These are phyloP conservation scores for Fusarium chuoi DNA, from an alignment of 2,329 filamentous ascomycete genomes.

Conservation along the genomic window DNA sequence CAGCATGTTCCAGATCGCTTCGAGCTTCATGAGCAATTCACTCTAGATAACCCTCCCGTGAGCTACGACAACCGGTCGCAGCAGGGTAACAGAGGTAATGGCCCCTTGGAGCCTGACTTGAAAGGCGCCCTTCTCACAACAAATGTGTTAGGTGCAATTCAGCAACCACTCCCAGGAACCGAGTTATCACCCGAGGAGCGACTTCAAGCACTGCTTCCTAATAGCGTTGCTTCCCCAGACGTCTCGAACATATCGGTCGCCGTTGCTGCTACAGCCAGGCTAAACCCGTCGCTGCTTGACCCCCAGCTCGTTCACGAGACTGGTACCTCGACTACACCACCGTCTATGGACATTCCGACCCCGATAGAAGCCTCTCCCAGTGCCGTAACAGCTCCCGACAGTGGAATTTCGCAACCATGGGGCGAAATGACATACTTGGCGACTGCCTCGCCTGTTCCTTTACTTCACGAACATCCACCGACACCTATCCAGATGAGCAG, in stretches of 20 bases:
- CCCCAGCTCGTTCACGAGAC: conserved; percentile 56
- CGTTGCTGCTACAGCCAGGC: conserved; percentile 65
- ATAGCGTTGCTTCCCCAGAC: conserved; percentile 53
- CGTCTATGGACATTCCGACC: conserved; percentile 38
- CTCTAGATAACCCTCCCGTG: conserved; percentile 64
- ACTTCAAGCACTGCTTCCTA: conserved; percentile 58
- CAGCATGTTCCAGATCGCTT: conserved; percentile 52
- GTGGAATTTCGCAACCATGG: conserved; percentile 57
- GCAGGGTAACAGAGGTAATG: conserved; percentile 42
- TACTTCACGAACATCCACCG: conserved; percentile 46
- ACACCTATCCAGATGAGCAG: conserved; percentile 50
- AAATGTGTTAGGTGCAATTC: conserved; percentile 27
- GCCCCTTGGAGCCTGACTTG: not conserved
- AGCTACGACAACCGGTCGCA: conserved; percentile 56
- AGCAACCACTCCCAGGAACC: conserved; percentile 42
- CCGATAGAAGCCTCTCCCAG: conserved; percentile 38
- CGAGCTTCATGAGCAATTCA: conserved; percentile 69
- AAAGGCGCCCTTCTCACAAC: conserved; percentile 17
- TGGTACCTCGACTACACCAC: conserved; percentile 45
- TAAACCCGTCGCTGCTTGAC: conserved; percentile 66
- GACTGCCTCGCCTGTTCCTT: conserved; percentile 47
- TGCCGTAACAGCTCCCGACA: conserved; percentile 38
- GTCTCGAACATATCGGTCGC: conserved; percentile 65
- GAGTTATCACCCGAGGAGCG: conserved; percentile 61
- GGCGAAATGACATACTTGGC: conserved; percentile 64